Evolutionary conservation across 163 green algal genomes (phyloP), one percentile per base, ranked within the genome.

Genomic region (Chlorella variabilis): DNA sequence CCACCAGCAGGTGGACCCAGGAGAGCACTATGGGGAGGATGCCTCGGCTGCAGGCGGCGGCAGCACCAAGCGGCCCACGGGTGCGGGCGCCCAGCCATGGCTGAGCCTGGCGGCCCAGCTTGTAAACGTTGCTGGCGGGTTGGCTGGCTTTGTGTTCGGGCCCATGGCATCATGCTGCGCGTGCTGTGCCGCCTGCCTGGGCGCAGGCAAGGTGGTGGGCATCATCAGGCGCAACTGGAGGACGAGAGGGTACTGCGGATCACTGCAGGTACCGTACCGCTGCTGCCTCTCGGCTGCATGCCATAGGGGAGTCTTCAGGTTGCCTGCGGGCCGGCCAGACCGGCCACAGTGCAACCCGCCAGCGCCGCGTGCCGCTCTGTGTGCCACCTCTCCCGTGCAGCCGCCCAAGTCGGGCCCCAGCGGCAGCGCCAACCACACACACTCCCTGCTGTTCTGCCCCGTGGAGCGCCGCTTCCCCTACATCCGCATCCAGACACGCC

Each of bases 181-280:
- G 15, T 54, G 15, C 45, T 54, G 45, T 54, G 45, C 11, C 11
- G 59, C 59, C n/a, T 71, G 63, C 45, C 45, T 54, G 45, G 45
- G 45, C 15, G 45, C 74, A 80, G 95, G 93, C 13, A 82, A 86
- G 1, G 96, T 99, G 34, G 93, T 99, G 33, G 95, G 93, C 75
- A 94, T 99, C 65, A 92, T 98, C 58, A 91, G 91, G 67, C 90
- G 95, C 62, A 94, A 91, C 80, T 98, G 95, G 94, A 89, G 93
- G 38, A 90, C 84, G 7, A 80, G 93, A 0, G 95, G 95, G 13
- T 98, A 98, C 86, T 94, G 89, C 77, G 94, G 94, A 33, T 93
- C 91, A 6, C 86, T 98, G 48, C 82, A 80, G 74, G 74, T 71
- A 62, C 54, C 13, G 17, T 38, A 21, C 38, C n/a, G 65, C 65